Percentiles rank a stretch among this genome's conserved stretches.
phyloP scores from a whole-genome alignment of 73 alveolate species.

The Blepharisma japonicum region DNA sequence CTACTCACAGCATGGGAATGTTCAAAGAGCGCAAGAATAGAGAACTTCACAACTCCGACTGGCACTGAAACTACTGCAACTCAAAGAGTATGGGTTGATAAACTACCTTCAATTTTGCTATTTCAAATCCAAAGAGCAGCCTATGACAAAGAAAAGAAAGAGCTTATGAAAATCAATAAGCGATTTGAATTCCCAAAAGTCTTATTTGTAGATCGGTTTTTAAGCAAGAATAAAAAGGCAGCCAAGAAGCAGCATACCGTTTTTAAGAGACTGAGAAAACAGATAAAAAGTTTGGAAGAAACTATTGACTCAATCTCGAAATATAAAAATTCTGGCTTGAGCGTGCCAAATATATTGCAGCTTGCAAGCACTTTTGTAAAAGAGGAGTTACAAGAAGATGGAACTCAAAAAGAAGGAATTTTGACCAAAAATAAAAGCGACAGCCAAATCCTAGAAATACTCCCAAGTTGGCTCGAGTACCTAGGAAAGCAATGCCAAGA shows the following conservation, averaged over 20 bases:
- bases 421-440: constrained; percentile 17
- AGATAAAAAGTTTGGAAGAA: constrained; percentile 39
- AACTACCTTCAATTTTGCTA: constrained; percentile 55
- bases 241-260: constrained; percentile 45
- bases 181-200: constrained; percentile 67
- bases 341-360: constrained; percentile 13
- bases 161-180: constrained; percentile 46
- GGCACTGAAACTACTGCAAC: constrained; percentile 46
- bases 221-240: constrained; percentile 46
- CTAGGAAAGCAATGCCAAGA: no score
- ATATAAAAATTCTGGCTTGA: constrained; percentile 24
- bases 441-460: background rate
- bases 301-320: constrained; percentile 31
- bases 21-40: constrained; percentile 30
- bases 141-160: constrained; percentile 44
- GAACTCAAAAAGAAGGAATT: constrained; percentile 14
- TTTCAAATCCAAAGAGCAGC: constrained; percentile 64
- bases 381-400: background rate
- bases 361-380: constrained; percentile 9
- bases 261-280: constrained; percentile 34
- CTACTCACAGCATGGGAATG: constrained; percentile 76
- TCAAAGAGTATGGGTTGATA: constrained; percentile 49
- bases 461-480: constrained; percentile 25
- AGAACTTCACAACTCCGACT: constrained; percentile 53
- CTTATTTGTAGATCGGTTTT: constrained; percentile 67